Evolutionary conservation across 2,329 filamentous ascomycete species (phyloP).

Genomic region (Pseudogymnoascus sp.): DNA sequence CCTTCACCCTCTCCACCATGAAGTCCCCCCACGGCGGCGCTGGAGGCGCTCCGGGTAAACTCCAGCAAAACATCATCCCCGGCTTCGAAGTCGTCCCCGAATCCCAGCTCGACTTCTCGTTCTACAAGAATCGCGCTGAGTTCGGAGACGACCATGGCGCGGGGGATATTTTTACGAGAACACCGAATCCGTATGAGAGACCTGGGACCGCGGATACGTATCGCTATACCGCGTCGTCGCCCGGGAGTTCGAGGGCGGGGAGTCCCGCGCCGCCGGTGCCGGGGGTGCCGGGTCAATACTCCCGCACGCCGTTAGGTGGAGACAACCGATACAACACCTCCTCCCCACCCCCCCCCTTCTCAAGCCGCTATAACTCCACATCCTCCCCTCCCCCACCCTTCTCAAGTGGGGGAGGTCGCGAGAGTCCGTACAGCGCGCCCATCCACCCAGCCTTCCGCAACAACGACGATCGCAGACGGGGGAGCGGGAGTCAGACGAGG

Average conservation of each 20-base stretch:
- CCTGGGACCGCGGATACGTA: slow-evolving; percentile 19
- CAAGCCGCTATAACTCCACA: background rate
- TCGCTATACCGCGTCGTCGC: background rate
- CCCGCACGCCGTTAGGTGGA: background rate
- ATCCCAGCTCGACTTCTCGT: slow-evolving; percentile 76
- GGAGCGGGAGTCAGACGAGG: slow-evolving; percentile 27
- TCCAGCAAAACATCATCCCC: slow-evolving; percentile 34
- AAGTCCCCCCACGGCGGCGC: slow-evolving; percentile 21
- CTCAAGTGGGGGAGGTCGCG: background rate
- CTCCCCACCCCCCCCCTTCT: background rate
- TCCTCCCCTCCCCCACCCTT: background rate
- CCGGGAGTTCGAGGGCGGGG: slow-evolving; percentile 20
- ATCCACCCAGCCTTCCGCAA: background rate
- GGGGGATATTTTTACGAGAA: slow-evolving; percentile 56
- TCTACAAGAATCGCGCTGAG: slow-evolving; percentile 82
- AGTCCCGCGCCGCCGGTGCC: slow-evolving; percentile 14
- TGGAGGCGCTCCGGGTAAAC: slow-evolving; percentile 23
- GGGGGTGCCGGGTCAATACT: background rate
- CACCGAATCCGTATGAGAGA: slow-evolving; percentile 39
- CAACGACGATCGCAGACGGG: background rate
- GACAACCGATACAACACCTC: background rate
- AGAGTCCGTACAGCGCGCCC: background rate
- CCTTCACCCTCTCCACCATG: slow-evolving; percentile 77
- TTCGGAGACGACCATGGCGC: slow-evolving; percentile 84
- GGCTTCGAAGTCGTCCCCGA: slow-evolving; percentile 90